Conservation (phyloP, 148 eudicot genomes). For the Suaeda aralocaspica region DNA sequence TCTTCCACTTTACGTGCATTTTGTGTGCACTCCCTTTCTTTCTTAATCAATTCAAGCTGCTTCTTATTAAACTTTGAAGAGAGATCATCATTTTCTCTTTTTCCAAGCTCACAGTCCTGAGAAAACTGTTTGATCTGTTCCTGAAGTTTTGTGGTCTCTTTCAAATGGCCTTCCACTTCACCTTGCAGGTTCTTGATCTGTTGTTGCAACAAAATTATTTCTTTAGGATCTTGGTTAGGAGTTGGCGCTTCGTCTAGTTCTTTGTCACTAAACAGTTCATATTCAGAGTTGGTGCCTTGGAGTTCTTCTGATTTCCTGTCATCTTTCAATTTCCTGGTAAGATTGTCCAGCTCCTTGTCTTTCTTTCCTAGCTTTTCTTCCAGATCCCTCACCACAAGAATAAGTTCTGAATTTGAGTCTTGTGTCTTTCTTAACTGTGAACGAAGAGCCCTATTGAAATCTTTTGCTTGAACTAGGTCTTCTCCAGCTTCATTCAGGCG, state of each 20-base stretch:
- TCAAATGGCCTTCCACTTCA: constrained; percentile 53
- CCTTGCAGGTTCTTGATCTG: constrained; percentile 39
- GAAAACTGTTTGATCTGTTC: constrained; percentile 38
- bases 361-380: constrained; percentile 56
- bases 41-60: constrained; percentile 44
- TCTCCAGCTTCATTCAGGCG: constrained; percentile 38
- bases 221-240: constrained; percentile 24
- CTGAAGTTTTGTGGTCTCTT: constrained; percentile 46
- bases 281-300: constrained; percentile 20
- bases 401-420: constrained; percentile 82
- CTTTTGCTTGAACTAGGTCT: constrained; percentile 51
- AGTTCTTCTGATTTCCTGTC: constrained; percentile 29
- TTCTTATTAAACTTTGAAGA: constrained; percentile 41
- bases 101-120: constrained; percentile 44
- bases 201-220: constrained; percentile 37
- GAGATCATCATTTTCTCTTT: constrained; percentile 53
- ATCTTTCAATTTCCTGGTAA: constrained; percentile 35
- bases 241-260: constrained; percentile 15
- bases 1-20: constrained; percentile 46
- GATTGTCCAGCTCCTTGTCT: constrained; percentile 44
- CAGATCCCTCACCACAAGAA: constrained; percentile 67
- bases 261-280: constrained; percentile 20
- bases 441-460: constrained; percentile 41
- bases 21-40: constrained; percentile 53
- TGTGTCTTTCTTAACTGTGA: constrained; percentile 66